A percentile compares a stretch with the other conserved stretches of the same genome.
phyloP scores from a whole-genome alignment of 2,329 filamentous ascomycete species.

The Aspergillus phoenicis region DNA sequence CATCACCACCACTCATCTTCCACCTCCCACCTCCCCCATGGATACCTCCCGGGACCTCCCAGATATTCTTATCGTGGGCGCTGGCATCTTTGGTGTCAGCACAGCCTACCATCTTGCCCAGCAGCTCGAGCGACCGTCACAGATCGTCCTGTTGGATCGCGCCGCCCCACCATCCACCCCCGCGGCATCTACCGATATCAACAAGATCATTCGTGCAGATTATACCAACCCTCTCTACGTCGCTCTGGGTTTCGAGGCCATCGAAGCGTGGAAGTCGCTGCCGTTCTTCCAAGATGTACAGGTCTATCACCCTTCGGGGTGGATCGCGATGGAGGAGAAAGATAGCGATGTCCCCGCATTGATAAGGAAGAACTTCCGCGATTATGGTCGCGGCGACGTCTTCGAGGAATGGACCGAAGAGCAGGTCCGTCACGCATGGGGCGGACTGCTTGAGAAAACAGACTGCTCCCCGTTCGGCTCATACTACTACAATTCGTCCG shows the following conservation, averaged over 20 bases:
- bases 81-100: conserved; percentile 66
- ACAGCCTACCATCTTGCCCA: conserved; percentile 65
- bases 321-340: conserved; percentile 58
- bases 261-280: conserved; percentile 62
- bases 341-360: conserved; percentile 52
- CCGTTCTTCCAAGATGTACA: conserved; percentile 56
- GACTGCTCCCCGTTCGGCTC: conserved; percentile 42
- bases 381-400: conserved; percentile 45
- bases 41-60: too few relatives aligned
- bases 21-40: not conserved
- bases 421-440: conserved; percentile 45
- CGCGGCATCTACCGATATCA: conserved; percentile 72
- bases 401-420: conserved; percentile 49
- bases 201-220: conserved; percentile 71
- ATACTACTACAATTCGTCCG: conserved; percentile 54
- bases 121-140: conserved; percentile 50
- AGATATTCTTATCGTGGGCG: conserved; percentile 60
- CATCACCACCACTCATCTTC: not conserved
- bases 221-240: conserved; percentile 68
- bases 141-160: conserved; percentile 62
- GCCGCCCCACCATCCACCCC: conserved; percentile 52
- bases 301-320: conserved; percentile 62
- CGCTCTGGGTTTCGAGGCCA: conserved; percentile 65
- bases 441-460: conserved; percentile 42
- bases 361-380: conserved; percentile 58